phyloP scores from a whole-genome alignment of 2,329 filamentous ascomycete genomes.

The Nemania sp. region DNA sequence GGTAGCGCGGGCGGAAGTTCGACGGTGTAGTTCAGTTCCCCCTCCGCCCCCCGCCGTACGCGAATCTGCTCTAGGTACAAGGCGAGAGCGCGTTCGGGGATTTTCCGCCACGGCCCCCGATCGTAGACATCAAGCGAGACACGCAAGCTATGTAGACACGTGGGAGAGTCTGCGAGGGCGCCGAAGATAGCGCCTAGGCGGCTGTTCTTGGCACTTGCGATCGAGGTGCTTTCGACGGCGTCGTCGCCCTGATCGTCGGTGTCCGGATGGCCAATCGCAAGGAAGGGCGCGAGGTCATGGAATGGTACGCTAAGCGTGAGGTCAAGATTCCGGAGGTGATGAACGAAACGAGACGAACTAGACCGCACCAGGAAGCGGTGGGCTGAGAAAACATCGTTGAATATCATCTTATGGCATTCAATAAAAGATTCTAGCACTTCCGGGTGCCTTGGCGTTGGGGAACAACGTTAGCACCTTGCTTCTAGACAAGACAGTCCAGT shows the following conservation, averaged over 20 bases:
- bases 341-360: conserved; percentile 42
- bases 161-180: conserved; percentile 35
- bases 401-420: conserved; percentile 48
- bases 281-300: conserved; percentile 46
- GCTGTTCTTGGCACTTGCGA: conserved; percentile 13
- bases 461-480: conserved; percentile 27
- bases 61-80: conserved; percentile 39
- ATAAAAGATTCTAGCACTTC: conserved; percentile 51
- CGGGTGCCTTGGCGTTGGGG: conserved; percentile 45
- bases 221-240: neutral
- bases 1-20: conserved; percentile 48
- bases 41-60: conserved; percentile 34
- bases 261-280: conserved; percentile 33
- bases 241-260: conserved; percentile 21
- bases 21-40: conserved; percentile 42
- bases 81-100: conserved; percentile 45
- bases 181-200: conserved; percentile 35
- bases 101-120: conserved; percentile 48
- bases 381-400: conserved; percentile 49
- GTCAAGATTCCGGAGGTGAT: conserved; percentile 47
- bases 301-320: conserved; percentile 46
- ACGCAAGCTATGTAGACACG: conserved; percentile 46
- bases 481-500: neutral
- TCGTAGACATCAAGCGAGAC: conserved; percentile 50
- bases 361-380: conserved; percentile 47